A percentile compares a stretch with the other conserved stretches of the same genome.
phyloP scores from a whole-genome alignment of 2,329 filamentous ascomycete genomes.

The Fusarium sp. region DNA sequence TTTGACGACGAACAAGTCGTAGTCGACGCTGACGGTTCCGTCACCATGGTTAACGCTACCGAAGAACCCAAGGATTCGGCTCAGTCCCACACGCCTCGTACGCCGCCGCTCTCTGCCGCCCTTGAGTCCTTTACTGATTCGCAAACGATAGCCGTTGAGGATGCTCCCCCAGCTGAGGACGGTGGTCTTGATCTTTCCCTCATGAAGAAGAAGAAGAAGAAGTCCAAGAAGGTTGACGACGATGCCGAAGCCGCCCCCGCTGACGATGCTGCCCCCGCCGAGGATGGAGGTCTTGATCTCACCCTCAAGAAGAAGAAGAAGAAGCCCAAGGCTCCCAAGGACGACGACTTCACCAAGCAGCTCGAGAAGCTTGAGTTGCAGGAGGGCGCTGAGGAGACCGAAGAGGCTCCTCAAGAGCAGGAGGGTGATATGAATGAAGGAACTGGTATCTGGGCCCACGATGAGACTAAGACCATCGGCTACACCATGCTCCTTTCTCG shows the following conservation, averaged over 20 bases:
- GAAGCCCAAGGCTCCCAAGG: conserved; percentile 61
- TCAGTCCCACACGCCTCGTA: conserved; percentile 79
- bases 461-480: conserved; percentile 79
- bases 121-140: conserved; percentile 66
- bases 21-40: conserved; percentile 88
- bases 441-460: conserved; percentile 90
- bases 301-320: conserved; percentile 87
- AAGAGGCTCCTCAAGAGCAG: conserved; percentile 62
- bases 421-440: conserved; percentile 86
- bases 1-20: conserved; percentile 90
- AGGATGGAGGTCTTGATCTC: conserved; percentile 64
- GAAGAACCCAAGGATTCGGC: conserved; percentile 84
- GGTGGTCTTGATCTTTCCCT: conserved; percentile 68
- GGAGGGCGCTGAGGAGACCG: conserved; percentile 68
- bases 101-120: conserved; percentile 67
- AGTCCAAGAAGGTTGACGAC: conserved; percentile 54
- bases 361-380: conserved; percentile 72
- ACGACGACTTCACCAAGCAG: conserved; percentile 71
- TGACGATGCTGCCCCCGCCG: conserved; percentile 51
- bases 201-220: conserved; percentile 85
- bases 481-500: conserved; percentile 88
- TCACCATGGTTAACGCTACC: conserved; percentile 78
- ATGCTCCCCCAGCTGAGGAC: conserved; percentile 61
- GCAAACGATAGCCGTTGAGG: conserved; percentile 57
- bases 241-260: conserved; percentile 58